Base-by-base conservation (phyloP, 352 stramenopile genomes). In the Halophytophthora polymorphica region DNA sequence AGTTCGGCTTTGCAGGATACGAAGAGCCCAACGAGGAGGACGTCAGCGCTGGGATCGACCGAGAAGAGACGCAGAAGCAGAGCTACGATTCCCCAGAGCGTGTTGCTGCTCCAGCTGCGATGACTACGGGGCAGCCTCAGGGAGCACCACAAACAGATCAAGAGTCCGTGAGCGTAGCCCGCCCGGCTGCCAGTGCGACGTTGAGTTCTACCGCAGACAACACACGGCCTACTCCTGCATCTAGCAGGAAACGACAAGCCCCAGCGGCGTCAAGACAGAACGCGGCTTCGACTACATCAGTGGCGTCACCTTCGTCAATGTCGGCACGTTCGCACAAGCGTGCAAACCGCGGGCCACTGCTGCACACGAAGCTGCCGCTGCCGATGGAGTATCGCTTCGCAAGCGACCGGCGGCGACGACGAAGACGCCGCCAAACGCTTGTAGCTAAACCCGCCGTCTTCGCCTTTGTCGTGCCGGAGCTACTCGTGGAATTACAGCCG, bases 331-430 rank as follows among this genome's bases (percentile, higher is more conserved):
- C 52, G 3, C 44, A 49, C 6, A 73, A 73, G 19, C 64, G 60
- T 18, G 50, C 56, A 25, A 69, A 63, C 18, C 59, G 52, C 55
- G 49, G 59, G 31, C 41, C 49, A 6, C 25, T 85, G 19, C 69
- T 85, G 42, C 74, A 73, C 39, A 79, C 76, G 6, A 84, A 86
- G 28, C 56, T 90, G 6, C 79, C 79, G 13, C 53, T 90, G 34
- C 39, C 74, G 56, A 69, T 90, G 21, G 72, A 88, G 41, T 75
- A 83, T 39, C 70, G 64, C 0, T 84, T 72, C 58, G 71, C 67
- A 12, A 77, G 74, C 4, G 79, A 88, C 36, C 57, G 68, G n/a
- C 64, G 71, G 1, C 64, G 75, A 10, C 68, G 69, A 21, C 61
- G 63, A 8, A 66, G 73, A 37, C 73, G 67, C 25, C 71, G 65